phyloP scores from a whole-genome alignment of 192 early-diverging fungal species.

The Podila horticola region DNA sequence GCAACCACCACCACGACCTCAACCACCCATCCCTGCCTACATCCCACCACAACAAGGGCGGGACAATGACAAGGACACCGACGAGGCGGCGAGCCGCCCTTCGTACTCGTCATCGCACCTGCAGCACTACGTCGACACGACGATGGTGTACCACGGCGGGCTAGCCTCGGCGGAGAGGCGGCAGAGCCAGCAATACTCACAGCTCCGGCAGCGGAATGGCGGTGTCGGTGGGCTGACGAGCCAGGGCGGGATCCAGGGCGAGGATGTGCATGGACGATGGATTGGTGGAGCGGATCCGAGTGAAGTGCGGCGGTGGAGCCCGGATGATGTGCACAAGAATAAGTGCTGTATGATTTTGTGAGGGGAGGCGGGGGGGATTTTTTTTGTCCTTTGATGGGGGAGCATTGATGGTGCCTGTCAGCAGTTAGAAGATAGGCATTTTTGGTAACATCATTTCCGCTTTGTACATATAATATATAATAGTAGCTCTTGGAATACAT shows the following conservation, averaged over 20 bases:
- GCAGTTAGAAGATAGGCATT: too few relatives aligned
- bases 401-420: too few relatives aligned
- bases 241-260: constrained; percentile 19
- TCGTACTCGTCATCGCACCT: constrained; percentile 38
- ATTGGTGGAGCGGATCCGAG: neutral
- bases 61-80: neutral
- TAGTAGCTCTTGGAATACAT: neutral
- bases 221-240: neutral
- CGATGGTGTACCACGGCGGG: neutral
- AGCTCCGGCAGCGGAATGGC: neutral
- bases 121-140: constrained; percentile 26
- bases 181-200: neutral
- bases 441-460: too few relatives aligned
- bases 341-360: constrained; percentile 31
- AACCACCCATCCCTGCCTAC: too few relatives aligned
- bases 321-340: constrained; percentile 18
- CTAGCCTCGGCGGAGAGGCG: neutral
- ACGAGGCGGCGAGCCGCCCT: constrained; percentile 5
- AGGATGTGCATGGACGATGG: constrained; percentile 35
- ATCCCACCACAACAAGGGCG: too few relatives aligned
- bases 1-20: neutral
- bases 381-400: too few relatives aligned
- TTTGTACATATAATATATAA: too few relatives aligned
- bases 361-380: too few relatives aligned
- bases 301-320: neutral